phyloP scores from a whole-genome alignment of 305 asterid genomes.

The Rubia occidens region DNA sequence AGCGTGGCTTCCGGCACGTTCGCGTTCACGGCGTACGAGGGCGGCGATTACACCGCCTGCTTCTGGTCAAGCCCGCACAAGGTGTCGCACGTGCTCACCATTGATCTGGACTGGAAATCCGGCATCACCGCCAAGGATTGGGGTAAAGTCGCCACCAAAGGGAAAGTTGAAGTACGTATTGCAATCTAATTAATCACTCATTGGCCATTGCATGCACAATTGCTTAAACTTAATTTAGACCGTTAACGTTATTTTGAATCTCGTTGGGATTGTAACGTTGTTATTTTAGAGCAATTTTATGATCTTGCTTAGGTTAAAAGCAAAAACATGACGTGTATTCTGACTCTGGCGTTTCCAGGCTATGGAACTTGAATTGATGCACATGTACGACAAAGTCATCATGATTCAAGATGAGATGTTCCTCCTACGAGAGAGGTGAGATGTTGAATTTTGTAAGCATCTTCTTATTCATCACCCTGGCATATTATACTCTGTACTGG shows the following conservation, averaged over 20 bases:
- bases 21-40: slow-evolving; percentile 3
- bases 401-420: slow-evolving; percentile 29
- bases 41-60: slow-evolving; percentile 10
- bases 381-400: slow-evolving; percentile 19
- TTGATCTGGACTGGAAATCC: slow-evolving; percentile 7
- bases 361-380: slow-evolving; percentile 27
- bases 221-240: no score
- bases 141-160: slow-evolving; percentile 8
- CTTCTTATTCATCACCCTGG: no score
- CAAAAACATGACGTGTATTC: no score
- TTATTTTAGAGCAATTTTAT: no score
- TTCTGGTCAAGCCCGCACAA: neutral
- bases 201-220: no score
- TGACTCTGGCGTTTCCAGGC: slow-evolving; percentile 9
- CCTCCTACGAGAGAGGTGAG: slow-evolving; percentile 24
- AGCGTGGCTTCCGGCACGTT: slow-evolving; percentile 3
- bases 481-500: no score
- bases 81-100: neutral
- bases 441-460: neutral
- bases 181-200: no score
- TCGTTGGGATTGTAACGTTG: neutral
- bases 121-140: neutral
- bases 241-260: neutral
- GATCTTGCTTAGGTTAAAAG: no score
- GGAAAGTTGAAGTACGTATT: neutral